Evolutionary conservation across 169 alveolate genomes (phyloP), one percentile per base, ranked within the genome.

Genomic region (Plasmodium gonderi): DNA sequence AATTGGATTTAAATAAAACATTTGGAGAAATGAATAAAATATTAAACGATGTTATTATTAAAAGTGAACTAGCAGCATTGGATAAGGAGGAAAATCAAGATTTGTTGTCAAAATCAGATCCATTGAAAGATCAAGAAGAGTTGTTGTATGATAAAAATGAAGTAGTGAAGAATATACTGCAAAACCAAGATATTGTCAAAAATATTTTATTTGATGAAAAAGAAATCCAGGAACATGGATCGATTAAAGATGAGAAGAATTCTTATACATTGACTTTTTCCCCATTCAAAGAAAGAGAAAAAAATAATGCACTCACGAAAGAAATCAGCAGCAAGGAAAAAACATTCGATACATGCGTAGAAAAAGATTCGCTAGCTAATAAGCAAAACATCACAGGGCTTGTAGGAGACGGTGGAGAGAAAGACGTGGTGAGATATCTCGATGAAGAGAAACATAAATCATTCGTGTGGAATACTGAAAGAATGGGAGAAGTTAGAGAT

Each of bases 11-110:
- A 8, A 74, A 49, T 14, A 45, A 31, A 60, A 74, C 72, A 7
- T 83, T 83, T 45, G 8, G 12, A 5, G 82, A 83, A 20, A 72
- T 83, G 75, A 76, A 23, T 11, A 72, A 83, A 36, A 83, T 83
- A 44, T 72, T 83, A 36, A 83, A 83, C 29, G 82, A 83, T 7
- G 77, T 49, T 0, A 69, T 83, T 6, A 33, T 69, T 9, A 74
- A 83, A 31, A 83, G 79, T 83, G 78, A 83, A 42, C 40, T 38
- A 9, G 79, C 67, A 5, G 9, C 14, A 23, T 64, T 65, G 72
- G 67, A 4, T 51, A 69, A 72, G 29, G 42, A 51, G 26, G 42
- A 42, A n/a, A 14, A n/a, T 2, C 29, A 60, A 17, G 80, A 60
- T 38, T 26, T n/a, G 51, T 3, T 60, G n/a, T 20, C 26, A 20